Conservation (phyloP, 2,329 filamentous ascomycete genomes). For the Bretziella fagacearum region DNA sequence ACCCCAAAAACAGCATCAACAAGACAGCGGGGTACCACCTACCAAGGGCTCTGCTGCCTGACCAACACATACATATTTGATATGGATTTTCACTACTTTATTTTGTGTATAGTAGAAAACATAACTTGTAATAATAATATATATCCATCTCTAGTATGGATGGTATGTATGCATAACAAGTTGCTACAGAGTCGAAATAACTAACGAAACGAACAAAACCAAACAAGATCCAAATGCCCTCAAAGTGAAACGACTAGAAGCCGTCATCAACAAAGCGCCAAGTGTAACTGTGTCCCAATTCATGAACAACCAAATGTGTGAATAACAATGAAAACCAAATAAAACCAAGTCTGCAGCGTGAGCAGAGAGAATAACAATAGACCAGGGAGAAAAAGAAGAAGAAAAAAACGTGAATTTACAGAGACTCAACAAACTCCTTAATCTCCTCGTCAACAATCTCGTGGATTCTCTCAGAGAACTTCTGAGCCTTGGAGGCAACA, state of each 20-base stretch:
- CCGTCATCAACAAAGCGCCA: not conserved
- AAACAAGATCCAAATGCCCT: slow-evolving; percentile 1
- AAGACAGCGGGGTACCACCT: too few relatives aligned
- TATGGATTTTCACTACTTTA: too few relatives aligned
- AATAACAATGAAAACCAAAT: too few relatives aligned
- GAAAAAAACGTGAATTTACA: slow-evolving; percentile 5
- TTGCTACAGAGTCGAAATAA: too few relatives aligned
- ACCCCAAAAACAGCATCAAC: too few relatives aligned
- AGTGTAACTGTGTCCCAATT: not conserved
- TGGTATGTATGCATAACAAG: too few relatives aligned
- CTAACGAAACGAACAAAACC: too few relatives aligned
- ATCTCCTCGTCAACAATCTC: slow-evolving; percentile 45
- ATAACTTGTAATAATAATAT: too few relatives aligned
- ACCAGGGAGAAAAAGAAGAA: not conserved
- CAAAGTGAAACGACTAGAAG: not conserved
- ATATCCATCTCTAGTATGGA: too few relatives aligned
- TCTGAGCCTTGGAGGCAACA: slow-evolving; percentile 39
- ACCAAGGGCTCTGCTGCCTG: too few relatives aligned
- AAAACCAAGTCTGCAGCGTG: not conserved
- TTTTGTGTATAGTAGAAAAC: too few relatives aligned
- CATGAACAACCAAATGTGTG: not conserved
- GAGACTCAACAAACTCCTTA: slow-evolving; percentile 28
- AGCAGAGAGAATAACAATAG: not conserved
- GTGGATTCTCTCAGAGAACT: slow-evolving; percentile 47
- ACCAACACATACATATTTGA: too few relatives aligned